Percentiles rank a stretch among this genome's conserved stretches.
phyloP scores from a whole-genome alignment of 129 eudicot genomes.

The Oenanthe sinensis region DNA sequence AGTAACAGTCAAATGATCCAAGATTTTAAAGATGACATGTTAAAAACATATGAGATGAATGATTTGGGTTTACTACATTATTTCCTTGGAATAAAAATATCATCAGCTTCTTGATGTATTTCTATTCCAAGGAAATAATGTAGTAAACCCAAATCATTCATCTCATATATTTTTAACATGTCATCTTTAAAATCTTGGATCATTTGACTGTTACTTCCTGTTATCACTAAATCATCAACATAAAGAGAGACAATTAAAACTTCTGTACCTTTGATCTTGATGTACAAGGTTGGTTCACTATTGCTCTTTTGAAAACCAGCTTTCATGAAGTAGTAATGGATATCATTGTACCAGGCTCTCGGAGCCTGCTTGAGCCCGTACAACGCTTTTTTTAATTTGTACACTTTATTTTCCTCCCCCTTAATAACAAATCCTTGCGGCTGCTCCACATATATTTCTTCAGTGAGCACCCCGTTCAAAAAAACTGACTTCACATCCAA shows the following conservation, averaged over 20 bases:
- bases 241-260: background rate
- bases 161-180: background rate
- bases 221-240: background rate
- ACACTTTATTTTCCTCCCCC: background rate
- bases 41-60: too few relatives aligned
- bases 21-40: too few relatives aligned
- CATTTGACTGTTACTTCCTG: background rate
- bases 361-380: slow-evolving; percentile 19
- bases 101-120: background rate
- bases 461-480: background rate
- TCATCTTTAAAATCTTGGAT: background rate
- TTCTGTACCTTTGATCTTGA: background rate
- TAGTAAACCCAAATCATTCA: background rate
- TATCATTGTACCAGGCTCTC: background rate
- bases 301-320: background rate
- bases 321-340: background rate
- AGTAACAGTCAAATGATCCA: too few relatives aligned
- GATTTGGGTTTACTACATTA: too few relatives aligned
- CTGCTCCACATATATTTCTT: background rate
- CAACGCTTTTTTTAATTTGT: background rate
- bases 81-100: too few relatives aligned
- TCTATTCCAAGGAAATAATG: background rate
- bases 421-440: background rate
- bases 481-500: background rate
- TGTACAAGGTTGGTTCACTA: background rate